Base-by-base conservation (phyloP, 352 stramenopile genomes). In the Phytopythium cucurbitacearum region DNA sequence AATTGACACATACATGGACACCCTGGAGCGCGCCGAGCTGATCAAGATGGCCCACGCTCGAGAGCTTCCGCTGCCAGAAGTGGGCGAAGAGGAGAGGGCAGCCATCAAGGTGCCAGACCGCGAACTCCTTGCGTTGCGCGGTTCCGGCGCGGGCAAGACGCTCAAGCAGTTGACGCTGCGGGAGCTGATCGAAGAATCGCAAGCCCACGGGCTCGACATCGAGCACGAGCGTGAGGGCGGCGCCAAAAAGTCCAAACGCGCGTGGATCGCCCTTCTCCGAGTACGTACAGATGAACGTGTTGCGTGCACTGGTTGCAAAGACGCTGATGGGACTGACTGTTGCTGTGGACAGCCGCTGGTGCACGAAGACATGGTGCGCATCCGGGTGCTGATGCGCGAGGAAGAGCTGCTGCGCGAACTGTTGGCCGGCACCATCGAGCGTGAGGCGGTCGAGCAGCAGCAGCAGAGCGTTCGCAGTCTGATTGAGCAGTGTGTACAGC, bases 231-330 rank as follows among this genome's bases (percentile, higher is more conserved):
- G 55, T 11, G 68, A 76, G 35, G 59, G 38, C 11, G 83, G 70
- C 28, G 72, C 68, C 41, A 88, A 85, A 53, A 86, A 75, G 54
- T 80, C 67, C 47, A 90, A 90, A 48, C 62, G 72, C 13, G 70
- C 64, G 11, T 87, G 78, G 72, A 63, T 88, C 44, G 67, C 82
- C 39, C 51, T 67, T 21, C 60, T 90, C 10, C 54, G 69, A 47
- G 69, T 79, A 60, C 42, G 51, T 40, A n/a, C 21, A 51, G 13
- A 28, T 2, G 21, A 28, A 2, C 21, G 21, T 28, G 21, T 28
- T 28, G 21, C 21, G 21, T 28, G 21, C 21, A 28, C 2, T 28
- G 21, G 21, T 28, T 28, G 2, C 21, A 28, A 7, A 5, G 21
- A 28, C 40, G 5, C 33, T 59, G 40, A 55, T 57, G 36, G 28